Evolutionary conservation across 148 eudicot genomes (phyloP), one percentile per base, ranked within the genome.

Genomic region (Diospyros kaki): DNA sequence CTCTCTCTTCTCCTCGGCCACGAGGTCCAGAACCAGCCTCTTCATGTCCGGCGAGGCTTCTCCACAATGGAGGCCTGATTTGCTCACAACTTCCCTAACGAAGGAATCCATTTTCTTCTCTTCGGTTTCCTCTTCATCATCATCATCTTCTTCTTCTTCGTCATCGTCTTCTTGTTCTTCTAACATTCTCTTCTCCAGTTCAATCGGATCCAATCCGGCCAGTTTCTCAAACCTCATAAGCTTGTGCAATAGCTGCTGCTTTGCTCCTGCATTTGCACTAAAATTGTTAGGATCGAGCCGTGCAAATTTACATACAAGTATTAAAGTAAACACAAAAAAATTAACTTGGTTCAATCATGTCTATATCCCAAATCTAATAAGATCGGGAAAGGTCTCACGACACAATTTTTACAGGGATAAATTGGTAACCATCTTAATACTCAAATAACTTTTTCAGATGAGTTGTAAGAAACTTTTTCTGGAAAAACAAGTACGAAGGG

Each of bases 181-280:
- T 1, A 76, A 77, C 83, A 94, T 62, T 66, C 77, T 81, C 68
- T 81, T 87, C 81, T 92, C 98, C 1, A 94, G 97, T 70, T 94
- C 98, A 71, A 87, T 58, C 1, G 92, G 92, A 73, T 94, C 95
- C 74, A 94, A 82, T 52, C 81, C 93, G 1, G 97, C 97, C 17
- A 94, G 77, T 50, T 83, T 86, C 81, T 91, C 95, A 5, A 94
- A 94, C 71, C 92, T 84, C 6, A 82, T 73, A 39, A 94, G 93
- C 88, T 87, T 90, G 66, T 91, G 78, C 64, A 92, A 64, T 18
- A 90, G 85, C 64, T 90, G 90, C 77, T 83, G 86, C 60, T 89
- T 84, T 15, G 92, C 86, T 80, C 96, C 98, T 94, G 81, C 8
- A 48, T 65, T 17, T 11, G 4, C 42, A 77, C 28, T 9, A 41